Base-by-base conservation (phyloP, 2,329 filamentous ascomycete species). In the Penicillium carneum region DNA sequence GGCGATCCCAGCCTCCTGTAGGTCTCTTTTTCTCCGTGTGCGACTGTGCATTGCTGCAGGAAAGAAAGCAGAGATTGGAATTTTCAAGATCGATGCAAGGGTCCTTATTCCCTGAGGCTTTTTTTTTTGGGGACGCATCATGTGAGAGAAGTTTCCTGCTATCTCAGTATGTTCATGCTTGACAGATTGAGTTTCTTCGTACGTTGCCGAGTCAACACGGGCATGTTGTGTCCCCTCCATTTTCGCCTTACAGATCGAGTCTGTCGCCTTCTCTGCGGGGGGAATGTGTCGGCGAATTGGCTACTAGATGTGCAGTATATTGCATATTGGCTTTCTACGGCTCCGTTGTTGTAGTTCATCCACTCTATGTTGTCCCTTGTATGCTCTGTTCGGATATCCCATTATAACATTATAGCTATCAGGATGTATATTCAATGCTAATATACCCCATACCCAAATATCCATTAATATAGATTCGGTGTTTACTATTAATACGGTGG, bases 21-120 rank as follows among this genome's bases (percentile, higher is more conserved):
- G 39, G 63, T 67, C 46, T 59, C 49, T 63, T 62, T 63, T 60
- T 64, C 61, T 64, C 63, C 63, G 63, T 55, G 55, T 67, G 47
- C 34, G 23, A 65, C 62, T 50, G 47, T 48, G 42, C 51, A 42
- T 11, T 59, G 60, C 43, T 46, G 56, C 57, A 59, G 50, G 20
- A 38, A 45, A 34, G 12, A 49, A 36, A 62, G 48, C 23, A 47
- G 43, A 53, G 14, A 49, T 57, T 31, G 18, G 48, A 62, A 59
- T 63, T 48, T 45, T 42, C 51, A 59, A 55, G 33, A 38, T 58
- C 45, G 29, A 50, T 50, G 58, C 48, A 60, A 59, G 56, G 46
- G 63, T 56, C 31, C 8, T 39, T 18, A 34, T 46, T 39, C 33
- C 41, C 33, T 53, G 48, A 53, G 47, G 39, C 29, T 20, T 36